phyloP scores from a whole-genome alignment of 495 filamentous ascomycete species.

The Lentithecium fluviatile region DNA sequence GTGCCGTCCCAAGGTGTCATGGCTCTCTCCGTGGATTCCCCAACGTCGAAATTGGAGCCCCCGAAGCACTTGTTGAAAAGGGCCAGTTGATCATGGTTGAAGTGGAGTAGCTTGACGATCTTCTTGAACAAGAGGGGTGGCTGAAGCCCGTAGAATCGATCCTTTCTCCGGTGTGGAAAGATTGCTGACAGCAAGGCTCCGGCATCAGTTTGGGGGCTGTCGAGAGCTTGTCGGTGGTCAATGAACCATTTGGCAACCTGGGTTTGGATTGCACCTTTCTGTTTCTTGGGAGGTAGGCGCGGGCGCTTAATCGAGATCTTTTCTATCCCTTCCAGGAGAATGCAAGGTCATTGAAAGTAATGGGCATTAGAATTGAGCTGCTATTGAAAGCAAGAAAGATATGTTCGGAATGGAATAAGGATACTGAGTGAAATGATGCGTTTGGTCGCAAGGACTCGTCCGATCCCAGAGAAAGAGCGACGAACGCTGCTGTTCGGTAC shows the following conservation, averaged over 20 bases:
- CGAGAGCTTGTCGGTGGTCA: conserved; percentile 15
- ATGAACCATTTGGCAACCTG: conserved; percentile 18
- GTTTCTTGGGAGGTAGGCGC: conserved; percentile 1
- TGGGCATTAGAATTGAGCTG: conserved; percentile 6
- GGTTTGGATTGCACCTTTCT: background rate
- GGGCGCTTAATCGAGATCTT: conserved; percentile 1
- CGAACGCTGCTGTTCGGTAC: no score
- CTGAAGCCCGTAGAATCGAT: conserved; percentile 22
- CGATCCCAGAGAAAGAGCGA: no score
- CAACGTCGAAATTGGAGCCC: conserved; percentile 16
- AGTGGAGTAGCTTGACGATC: conserved; percentile 16
- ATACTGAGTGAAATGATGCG: background rate
- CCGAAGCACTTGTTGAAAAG: conserved; percentile 14
- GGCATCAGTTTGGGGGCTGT: conserved; percentile 10
- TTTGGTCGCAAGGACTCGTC: background rate
- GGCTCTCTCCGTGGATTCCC: conserved; percentile 9
- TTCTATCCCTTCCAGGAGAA: conserved; percentile 27
- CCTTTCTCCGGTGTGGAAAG: conserved; percentile 27
- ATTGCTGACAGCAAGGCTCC: conserved; percentile 19
- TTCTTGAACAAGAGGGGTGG: conserved; percentile 8
- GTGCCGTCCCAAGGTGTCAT: conserved; percentile 25
- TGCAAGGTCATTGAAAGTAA: conserved; percentile 29
- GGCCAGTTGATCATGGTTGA: conserved; percentile 17
- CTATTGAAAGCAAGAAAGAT: no score
- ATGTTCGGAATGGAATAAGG: background rate